These are phyloP conservation scores for Fusarium sp. DNA, from an alignment of 2,329 filamentous ascomycete species.

Conservation along the genomic window DNA sequence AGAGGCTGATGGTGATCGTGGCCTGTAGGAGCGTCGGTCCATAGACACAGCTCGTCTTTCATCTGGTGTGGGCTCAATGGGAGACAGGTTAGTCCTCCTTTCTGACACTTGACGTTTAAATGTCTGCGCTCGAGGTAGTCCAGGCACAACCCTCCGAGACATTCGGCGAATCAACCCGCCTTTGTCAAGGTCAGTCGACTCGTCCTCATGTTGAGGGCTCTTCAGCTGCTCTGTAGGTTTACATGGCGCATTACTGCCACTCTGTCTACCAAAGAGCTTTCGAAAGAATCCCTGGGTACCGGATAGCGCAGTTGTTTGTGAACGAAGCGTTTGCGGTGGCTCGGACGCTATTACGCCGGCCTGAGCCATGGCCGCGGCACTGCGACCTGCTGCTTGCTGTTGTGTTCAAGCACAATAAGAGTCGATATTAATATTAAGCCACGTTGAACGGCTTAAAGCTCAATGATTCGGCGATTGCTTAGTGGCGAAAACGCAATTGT, in stretches of 20 bases:
- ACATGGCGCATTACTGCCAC: slow-evolving; percentile 22
- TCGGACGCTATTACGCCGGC: slow-evolving; percentile 47
- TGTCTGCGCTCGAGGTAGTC: slow-evolving; percentile 80
- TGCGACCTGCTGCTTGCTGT: slow-evolving; percentile 26
- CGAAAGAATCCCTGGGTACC: slow-evolving; percentile 47
- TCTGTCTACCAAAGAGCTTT: slow-evolving; percentile 47
- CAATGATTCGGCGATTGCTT: slow-evolving; percentile 21
- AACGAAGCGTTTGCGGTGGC: slow-evolving; percentile 43
- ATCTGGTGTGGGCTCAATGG: slow-evolving; percentile 70
- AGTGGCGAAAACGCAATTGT: slow-evolving; percentile 26
- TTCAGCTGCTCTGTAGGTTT: slow-evolving; percentile 28
- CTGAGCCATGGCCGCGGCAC: slow-evolving; percentile 50
- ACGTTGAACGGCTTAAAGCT: slow-evolving; percentile 21
- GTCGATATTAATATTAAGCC: slow-evolving; percentile 14
- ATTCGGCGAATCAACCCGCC: slow-evolving; percentile 57
- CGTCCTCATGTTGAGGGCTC: slow-evolving; percentile 51
- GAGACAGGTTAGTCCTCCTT: slow-evolving; percentile 77
- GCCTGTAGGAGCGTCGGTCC: slow-evolving; percentile 63
- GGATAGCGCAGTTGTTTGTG: slow-evolving; percentile 44
- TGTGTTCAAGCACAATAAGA: slow-evolving; percentile 17
- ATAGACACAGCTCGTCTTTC: slow-evolving; percentile 80
- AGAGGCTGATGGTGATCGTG: slow-evolving; percentile 44
- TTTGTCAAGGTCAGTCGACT: slow-evolving; percentile 47
- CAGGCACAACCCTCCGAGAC: slow-evolving; percentile 77
- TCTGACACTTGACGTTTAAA: slow-evolving; percentile 89